Conservation (phyloP, 345 rosid species). For the Hibiscus tridactylites region DNA sequence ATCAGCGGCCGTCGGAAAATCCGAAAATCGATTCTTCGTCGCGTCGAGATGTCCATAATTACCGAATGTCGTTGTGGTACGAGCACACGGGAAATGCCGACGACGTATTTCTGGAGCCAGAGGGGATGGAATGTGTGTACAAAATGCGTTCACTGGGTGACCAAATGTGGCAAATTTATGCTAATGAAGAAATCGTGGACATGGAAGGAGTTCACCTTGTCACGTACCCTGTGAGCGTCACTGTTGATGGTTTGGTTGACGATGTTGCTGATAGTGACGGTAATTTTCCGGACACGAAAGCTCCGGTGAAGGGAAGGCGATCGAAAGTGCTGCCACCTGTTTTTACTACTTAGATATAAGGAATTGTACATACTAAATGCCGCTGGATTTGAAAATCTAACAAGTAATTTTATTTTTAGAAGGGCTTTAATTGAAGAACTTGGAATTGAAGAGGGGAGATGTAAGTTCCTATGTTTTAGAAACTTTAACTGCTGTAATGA, state of each 20-base stretch:
- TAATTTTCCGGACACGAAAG: slow-evolving; percentile 69
- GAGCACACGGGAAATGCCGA: slow-evolving; percentile 55
- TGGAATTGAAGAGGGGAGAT: neutral
- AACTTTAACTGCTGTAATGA: too few species aligned
- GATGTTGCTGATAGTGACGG: slow-evolving; percentile 35
- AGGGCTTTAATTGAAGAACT: neutral
- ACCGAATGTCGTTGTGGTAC: slow-evolving; percentile 63
- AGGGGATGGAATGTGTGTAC: slow-evolving; percentile 49
- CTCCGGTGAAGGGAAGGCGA: slow-evolving; percentile 62
- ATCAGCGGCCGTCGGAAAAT: slow-evolving; percentile 24
- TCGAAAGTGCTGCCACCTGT: slow-evolving; percentile 59
- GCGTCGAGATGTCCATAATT: slow-evolving; percentile 30
- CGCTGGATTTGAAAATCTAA: neutral
- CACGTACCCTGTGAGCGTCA: slow-evolving; percentile 50
- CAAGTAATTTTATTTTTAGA: neutral
- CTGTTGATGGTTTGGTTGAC: slow-evolving; percentile 42
- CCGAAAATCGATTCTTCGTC: neutral
- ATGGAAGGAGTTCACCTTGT: slow-evolving; percentile 74
- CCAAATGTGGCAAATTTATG: slow-evolving; percentile 63
- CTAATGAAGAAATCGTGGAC: slow-evolving; percentile 53
- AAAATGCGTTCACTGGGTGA: slow-evolving; percentile 45
- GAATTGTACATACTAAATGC: neutral
- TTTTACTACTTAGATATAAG: slow-evolving; percentile 40
- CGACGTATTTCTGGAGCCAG: slow-evolving; percentile 36
- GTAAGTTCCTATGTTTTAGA: neutral